Percentiles rank a stretch among this genome's conserved stretches.
Evolutionary conservation across 2,329 filamentous ascomycete species (phyloP).

Genomic region (Trichophyton equinum): DNA sequence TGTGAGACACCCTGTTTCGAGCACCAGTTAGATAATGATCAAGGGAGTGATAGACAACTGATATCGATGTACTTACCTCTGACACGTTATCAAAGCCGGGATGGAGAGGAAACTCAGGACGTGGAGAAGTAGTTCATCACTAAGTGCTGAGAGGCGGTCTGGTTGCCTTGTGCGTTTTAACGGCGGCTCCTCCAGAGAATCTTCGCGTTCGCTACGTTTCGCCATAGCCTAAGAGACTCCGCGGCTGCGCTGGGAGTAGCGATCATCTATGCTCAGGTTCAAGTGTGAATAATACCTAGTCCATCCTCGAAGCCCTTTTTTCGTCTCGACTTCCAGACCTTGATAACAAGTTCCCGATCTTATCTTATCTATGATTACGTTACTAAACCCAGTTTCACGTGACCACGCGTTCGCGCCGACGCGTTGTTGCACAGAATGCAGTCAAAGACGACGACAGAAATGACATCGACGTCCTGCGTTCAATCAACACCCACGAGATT

Average conservation of each 20-base stretch:
- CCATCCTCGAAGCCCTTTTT: neutral
- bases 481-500: neutral
- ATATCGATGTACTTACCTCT: constrained; percentile 36
- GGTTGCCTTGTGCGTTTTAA: constrained; percentile 9
- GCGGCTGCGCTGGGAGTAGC: neutral
- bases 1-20: constrained; percentile 44
- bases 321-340: neutral
- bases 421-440: neutral
- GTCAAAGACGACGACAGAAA: neutral
- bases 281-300: too few species aligned
- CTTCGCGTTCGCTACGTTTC: constrained; percentile 10
- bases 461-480: neutral
- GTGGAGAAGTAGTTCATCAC: constrained; percentile 76
- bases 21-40: neutral
- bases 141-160: constrained; percentile 60
- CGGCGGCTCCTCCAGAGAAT: constrained; percentile 5
- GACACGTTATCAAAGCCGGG: constrained; percentile 51
- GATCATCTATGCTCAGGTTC: neutral
- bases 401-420: neutral
- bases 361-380: constrained; percentile 3
- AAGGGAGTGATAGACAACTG: neutral
- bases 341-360: neutral
- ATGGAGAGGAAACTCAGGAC: constrained; percentile 68
- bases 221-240: constrained; percentile 5
- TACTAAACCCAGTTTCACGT: neutral